Evolutionary conservation across 257 asterid species (phyloP).

Genomic region (Fraxinus excelsior): DNA sequence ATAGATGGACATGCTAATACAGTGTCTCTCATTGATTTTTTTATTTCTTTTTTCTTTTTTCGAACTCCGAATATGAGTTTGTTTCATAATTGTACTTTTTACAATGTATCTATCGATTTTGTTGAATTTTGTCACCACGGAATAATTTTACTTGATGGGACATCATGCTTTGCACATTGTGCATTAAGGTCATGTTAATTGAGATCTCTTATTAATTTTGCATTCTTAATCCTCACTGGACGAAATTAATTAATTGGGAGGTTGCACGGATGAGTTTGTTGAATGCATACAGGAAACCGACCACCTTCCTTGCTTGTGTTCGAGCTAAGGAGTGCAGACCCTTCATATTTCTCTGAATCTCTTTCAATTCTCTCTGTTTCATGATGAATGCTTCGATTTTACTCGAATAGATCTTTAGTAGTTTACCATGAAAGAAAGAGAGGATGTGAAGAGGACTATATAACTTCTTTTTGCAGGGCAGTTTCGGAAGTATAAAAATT

Average conservation of each 20-base stretch:
- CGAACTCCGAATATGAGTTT: constrained; percentile 27
- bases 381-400: neutral
- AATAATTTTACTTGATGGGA: neutral
- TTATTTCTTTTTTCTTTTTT: constrained; percentile 19
- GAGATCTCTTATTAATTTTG: neutral
- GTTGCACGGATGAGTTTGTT: neutral
- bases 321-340: neutral
- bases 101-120: neutral
- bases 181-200: too few relatives aligned
- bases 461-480: neutral
- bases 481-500: too few relatives aligned
- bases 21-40: constrained; percentile 25
- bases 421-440: neutral
- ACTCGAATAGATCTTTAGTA: neutral
- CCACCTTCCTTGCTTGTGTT: neutral
- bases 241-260: neutral
- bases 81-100: constrained; percentile 30
- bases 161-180: neutral
- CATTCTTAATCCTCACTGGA: neutral
- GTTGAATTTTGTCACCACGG: neutral
- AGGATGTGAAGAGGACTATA: neutral
- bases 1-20: constrained; percentile 27
- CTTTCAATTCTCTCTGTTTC: neutral
- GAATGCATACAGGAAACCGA: neutral
- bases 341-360: neutral